A percentile compares a stretch with the other conserved stretches of the same genome.
Evolutionary conservation across 2,329 filamentous ascomycete species (phyloP).

Genomic region (Fusarium sp.): DNA sequence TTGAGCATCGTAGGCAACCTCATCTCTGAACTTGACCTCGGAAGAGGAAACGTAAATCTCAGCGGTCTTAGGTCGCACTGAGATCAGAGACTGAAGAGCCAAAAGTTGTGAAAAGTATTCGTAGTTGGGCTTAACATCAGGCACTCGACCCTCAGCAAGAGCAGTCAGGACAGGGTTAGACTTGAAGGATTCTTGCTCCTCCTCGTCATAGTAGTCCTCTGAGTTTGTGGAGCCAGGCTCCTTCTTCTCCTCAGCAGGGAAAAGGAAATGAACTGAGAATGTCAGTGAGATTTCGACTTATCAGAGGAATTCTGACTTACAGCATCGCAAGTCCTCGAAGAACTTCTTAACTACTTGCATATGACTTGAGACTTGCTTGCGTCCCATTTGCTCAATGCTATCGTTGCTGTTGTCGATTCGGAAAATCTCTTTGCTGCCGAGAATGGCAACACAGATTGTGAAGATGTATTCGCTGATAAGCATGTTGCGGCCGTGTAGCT

Average conservation of each 20-base stretch:
- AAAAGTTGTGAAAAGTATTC: conserved; percentile 70
- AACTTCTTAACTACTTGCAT: conserved; percentile 78
- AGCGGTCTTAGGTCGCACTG: conserved; percentile 67
- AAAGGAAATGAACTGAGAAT: conserved; percentile 69
- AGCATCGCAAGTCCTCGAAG: conserved; percentile 70
- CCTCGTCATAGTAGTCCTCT: conserved; percentile 61
- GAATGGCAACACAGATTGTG: conserved; percentile 53
- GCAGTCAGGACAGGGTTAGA: conserved; percentile 72
- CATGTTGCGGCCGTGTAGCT: conserved; percentile 76
- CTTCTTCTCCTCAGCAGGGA: conserved; percentile 66
- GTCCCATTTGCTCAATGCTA: conserved; percentile 60
- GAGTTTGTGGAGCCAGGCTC: conserved; percentile 71
- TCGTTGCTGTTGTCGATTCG: conserved; percentile 58
- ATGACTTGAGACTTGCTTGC: conserved; percentile 77
- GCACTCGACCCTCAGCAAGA: conserved; percentile 67
- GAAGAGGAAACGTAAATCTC: conserved; percentile 69
- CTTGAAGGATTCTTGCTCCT: conserved; percentile 68
- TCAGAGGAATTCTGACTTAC: conserved; percentile 58
- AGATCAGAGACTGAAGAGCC: conserved; percentile 64
- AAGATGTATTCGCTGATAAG: conserved; percentile 76
- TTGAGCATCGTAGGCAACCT: conserved; percentile 58
- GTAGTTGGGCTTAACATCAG: conserved; percentile 70
- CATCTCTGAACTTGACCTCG: conserved; percentile 63
- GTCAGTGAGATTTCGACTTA: conserved; percentile 15
- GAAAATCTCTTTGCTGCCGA: conserved; percentile 58